Percentiles rank a stretch among this genome's conserved stretches.
These are phyloP conservation scores for Wilcoxina mikolae DNA, from an alignment of 495 filamentous ascomycete species.

Conservation along the genomic window DNA sequence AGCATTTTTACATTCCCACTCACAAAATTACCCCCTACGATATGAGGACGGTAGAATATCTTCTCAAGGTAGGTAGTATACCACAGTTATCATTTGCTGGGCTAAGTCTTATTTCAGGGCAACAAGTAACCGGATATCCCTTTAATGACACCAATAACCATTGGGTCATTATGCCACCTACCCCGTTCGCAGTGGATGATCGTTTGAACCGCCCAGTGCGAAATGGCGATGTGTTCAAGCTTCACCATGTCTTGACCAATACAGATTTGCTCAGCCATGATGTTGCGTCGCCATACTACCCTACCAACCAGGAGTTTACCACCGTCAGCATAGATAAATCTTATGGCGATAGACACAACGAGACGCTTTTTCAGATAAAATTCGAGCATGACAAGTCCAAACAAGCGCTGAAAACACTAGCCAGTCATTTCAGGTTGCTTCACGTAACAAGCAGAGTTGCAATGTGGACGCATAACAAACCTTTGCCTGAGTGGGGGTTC, in stretches of 20 bases:
- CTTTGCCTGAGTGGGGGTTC: constrained; percentile 89
- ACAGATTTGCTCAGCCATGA: constrained; percentile 87
- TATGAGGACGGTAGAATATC: constrained; percentile 97
- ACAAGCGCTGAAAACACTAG: constrained; percentile 78
- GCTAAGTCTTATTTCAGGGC: constrained; percentile 29
- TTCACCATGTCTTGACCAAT: constrained; percentile 76
- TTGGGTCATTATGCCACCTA: constrained; percentile 76
- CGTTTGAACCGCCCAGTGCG: constrained; percentile 48
- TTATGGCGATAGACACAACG: constrained; percentile 63
- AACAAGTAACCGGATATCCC: constrained; percentile 96
- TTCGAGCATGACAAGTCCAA: constrained; percentile 70
- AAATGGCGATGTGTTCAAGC: constrained; percentile 75
- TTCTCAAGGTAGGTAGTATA: constrained; percentile 49
- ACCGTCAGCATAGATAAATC: constrained; percentile 59
- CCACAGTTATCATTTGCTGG: not conserved
- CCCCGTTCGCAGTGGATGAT: constrained; percentile 38
- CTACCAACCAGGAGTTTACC: constrained; percentile 97
- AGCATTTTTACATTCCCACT: constrained; percentile 85
- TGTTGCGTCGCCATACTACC: constrained; percentile 92
- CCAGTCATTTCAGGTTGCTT: constrained; percentile 86
- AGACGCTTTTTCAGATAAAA: constrained; percentile 84
- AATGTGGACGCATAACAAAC: constrained; percentile 94
- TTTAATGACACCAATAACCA: constrained; percentile 98
- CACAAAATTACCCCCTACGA: constrained; percentile 73
- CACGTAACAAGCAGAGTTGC: constrained; percentile 88